These are phyloP conservation scores for Quercus alba DNA, from an alignment of 306 rosid species.

Conservation along the genomic window DNA sequence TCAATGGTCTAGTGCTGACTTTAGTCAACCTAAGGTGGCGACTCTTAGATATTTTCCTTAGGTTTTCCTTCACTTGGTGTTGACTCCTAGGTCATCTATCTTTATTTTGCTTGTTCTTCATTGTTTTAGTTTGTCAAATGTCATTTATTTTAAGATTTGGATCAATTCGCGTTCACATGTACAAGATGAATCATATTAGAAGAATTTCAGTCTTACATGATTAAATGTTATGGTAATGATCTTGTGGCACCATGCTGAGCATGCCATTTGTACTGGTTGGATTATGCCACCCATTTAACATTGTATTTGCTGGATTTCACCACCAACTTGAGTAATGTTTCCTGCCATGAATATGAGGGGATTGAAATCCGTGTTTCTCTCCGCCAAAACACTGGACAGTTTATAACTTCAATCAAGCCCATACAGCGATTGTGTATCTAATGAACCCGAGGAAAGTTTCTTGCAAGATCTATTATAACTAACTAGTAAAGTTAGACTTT, in stretches of 20 bases:
- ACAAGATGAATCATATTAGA: neutral
- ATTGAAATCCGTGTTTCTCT: neutral
- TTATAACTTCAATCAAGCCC: neutral
- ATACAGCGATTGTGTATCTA: neutral
- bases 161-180: too few species aligned
- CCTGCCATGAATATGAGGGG: neutral
- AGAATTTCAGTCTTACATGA: neutral
- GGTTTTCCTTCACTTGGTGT: too few species aligned
- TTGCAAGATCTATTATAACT: neutral
- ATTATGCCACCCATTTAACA: neutral
- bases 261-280: neutral
- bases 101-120: too few species aligned
- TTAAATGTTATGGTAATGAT: neutral
- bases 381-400: neutral
- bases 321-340: neutral
- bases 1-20: too few species aligned
- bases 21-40: too few species aligned
- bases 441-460: conserved; percentile 1
- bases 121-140: too few species aligned
- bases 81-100: too few species aligned
- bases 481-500: neutral
- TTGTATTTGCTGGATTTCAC: neutral
- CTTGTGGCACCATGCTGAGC: neutral
- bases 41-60: too few species aligned
- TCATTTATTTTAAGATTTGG: neutral